phyloP scores from a whole-genome alignment of 2,329 filamentous ascomycete genomes.

The Paraphaeosphaeria sporulosa region DNA sequence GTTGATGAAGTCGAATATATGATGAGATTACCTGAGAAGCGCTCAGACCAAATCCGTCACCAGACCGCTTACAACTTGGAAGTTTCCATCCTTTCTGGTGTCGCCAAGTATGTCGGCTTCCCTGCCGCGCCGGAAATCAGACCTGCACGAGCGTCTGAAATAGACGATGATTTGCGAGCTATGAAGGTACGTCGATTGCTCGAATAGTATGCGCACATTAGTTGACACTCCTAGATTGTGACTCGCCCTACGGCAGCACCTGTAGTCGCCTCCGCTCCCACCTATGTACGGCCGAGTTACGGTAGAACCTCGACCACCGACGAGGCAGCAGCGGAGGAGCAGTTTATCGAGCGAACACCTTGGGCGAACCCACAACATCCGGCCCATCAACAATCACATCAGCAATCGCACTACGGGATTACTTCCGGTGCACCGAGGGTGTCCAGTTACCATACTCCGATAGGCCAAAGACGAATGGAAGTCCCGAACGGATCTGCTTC shows the following conservation, averaged over 20 bases:
- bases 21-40: constrained; percentile 79
- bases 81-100: constrained; percentile 86
- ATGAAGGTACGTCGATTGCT: constrained; percentile 75
- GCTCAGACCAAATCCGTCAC: constrained; percentile 79
- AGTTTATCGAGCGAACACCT: constrained; percentile 86
- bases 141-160: constrained; percentile 73
- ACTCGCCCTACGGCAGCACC: constrained; percentile 39
- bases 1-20: constrained; percentile 83
- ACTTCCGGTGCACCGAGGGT: constrained; percentile 33
- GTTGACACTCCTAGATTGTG: constrained; percentile 35
- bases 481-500: constrained; percentile 49
- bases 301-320: constrained; percentile 51
- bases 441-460: constrained; percentile 47
- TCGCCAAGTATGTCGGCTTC: constrained; percentile 96
- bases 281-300: constrained; percentile 40
- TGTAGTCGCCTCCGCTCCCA: constrained; percentile 27
- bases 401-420: constrained; percentile 42
- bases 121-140: constrained; percentile 89
- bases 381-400: constrained; percentile 48
- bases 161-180: constrained; percentile 86
- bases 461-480: constrained; percentile 44
- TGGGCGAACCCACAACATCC: constrained; percentile 84
- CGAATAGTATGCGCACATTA: not conserved
- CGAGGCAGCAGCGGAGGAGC: constrained; percentile 75
- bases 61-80: constrained; percentile 94